Evolutionary conservation across 345 rosid species (phyloP).

Genomic region (Populus simonii): DNA sequence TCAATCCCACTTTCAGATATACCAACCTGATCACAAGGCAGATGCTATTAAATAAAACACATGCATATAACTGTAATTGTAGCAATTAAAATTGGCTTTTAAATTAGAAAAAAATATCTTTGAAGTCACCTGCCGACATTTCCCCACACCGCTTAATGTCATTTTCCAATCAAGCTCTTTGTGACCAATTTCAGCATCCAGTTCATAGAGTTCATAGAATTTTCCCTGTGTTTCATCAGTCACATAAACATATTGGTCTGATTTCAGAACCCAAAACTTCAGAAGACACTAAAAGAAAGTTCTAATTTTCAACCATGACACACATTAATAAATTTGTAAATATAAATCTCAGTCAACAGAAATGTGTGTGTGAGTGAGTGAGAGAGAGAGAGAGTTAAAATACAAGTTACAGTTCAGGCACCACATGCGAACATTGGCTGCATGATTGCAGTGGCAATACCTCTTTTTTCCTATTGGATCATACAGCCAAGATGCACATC

Average conservation of each 20-base stretch:
- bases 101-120: background rate
- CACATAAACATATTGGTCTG: constrained; percentile 18
- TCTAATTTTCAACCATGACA: too few relatives aligned
- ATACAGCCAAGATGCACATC: background rate
- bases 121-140: constrained; percentile 85
- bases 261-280: background rate
- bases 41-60: background rate
- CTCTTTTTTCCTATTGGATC: background rate
- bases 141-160: constrained; percentile 87
- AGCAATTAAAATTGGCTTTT: background rate
- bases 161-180: constrained; percentile 95
- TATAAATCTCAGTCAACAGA: background rate
- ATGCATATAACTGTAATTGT: background rate
- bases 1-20: constrained; percentile 84
- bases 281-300: background rate
- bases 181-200: constrained; percentile 95
- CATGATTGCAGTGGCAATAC: background rate
- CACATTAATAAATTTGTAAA: background rate
- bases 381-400: too few relatives aligned
- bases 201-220: constrained; percentile 90
- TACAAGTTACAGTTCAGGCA: too few relatives aligned
- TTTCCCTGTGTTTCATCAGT: constrained; percentile 58
- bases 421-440: background rate
- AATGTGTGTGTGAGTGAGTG: background rate
- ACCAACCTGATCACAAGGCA: constrained; percentile 58